Percentiles rank a stretch among this genome's conserved stretches.
Conservation (phyloP, 106 monocot genomes). For the Iris macrosiphon region DNA sequence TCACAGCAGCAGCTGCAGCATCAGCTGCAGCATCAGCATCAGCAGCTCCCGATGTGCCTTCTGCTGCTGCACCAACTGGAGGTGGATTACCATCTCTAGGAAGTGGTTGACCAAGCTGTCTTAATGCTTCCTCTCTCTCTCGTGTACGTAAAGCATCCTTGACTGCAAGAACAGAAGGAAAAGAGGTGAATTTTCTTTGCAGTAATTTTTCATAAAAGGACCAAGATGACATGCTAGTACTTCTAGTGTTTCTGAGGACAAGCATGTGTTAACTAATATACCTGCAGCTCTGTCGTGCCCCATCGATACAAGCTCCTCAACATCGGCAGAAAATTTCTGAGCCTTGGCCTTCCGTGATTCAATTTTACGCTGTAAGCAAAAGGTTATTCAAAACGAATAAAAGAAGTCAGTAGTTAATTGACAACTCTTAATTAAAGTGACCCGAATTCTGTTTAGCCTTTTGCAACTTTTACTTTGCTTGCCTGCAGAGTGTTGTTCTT, state of each 20-base stretch:
- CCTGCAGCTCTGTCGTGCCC: constrained; percentile 12
- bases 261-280: too few relatives aligned
- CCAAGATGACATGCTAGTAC: too few relatives aligned
- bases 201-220: too few relatives aligned
- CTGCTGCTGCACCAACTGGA: background rate
- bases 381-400: background rate
- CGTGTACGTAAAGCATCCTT: too few relatives aligned
- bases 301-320: too few relatives aligned
- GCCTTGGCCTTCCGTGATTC: constrained; percentile 21
- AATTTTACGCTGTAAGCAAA: constrained; percentile 24
- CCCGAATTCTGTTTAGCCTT: too few relatives aligned
- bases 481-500: constrained; percentile 72
- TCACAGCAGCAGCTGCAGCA: background rate
- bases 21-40: background rate
- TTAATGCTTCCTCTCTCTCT: constrained; percentile 5
- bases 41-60: background rate
- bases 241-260: too few relatives aligned
- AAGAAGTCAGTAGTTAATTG: background rate
- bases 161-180: background rate
- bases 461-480: too few relatives aligned
- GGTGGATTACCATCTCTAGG: too few relatives aligned
- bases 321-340: background rate
- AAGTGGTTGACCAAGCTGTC: background rate
- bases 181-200: background rate
- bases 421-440: background rate